phyloP scores from a whole-genome alignment of 345 rosid species.

The Melastoma malabathricum region DNA sequence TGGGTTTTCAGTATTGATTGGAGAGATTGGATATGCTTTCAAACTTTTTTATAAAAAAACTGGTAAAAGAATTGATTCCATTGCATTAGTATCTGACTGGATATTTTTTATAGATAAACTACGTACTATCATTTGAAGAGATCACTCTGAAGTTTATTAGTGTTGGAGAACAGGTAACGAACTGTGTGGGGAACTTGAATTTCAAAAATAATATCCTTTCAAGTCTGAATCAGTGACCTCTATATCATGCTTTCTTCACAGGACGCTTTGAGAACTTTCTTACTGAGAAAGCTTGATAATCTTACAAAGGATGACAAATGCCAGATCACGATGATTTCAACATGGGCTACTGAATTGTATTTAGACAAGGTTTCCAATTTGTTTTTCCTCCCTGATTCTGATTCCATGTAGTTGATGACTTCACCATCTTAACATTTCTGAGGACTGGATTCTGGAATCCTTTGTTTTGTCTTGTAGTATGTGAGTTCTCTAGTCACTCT shows the following conservation, averaged over 20 bases:
- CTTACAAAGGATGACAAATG: constrained; percentile 87
- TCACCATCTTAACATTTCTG: neutral
- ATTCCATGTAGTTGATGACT: neutral
- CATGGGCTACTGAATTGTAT: constrained; percentile 97
- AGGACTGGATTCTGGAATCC: neutral
- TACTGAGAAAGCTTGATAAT: constrained; percentile 89
- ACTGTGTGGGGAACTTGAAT: neutral
- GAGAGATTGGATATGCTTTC: neutral
- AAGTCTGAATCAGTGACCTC: neutral
- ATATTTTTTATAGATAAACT: constrained; percentile 56
- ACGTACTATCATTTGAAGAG: constrained; percentile 88
- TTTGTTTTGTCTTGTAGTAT: too few relatives aligned
- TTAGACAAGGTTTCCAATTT: constrained; percentile 70
- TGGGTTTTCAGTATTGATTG: neutral
- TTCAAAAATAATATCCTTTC: neutral
- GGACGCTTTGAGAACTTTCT: constrained; percentile 97
- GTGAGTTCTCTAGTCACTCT: too few relatives aligned
- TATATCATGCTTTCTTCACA: constrained; percentile 17
- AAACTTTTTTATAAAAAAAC: neutral
- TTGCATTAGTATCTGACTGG: constrained; percentile 8
- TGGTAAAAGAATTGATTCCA: neutral
- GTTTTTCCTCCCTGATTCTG: constrained; percentile 12
- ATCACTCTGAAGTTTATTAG: constrained; percentile 84
- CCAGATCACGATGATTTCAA: constrained; percentile 97
- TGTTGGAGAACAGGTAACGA: constrained; percentile 62